Conservation (phyloP, 441 rosid species). For the Populus hybrid region DNA sequence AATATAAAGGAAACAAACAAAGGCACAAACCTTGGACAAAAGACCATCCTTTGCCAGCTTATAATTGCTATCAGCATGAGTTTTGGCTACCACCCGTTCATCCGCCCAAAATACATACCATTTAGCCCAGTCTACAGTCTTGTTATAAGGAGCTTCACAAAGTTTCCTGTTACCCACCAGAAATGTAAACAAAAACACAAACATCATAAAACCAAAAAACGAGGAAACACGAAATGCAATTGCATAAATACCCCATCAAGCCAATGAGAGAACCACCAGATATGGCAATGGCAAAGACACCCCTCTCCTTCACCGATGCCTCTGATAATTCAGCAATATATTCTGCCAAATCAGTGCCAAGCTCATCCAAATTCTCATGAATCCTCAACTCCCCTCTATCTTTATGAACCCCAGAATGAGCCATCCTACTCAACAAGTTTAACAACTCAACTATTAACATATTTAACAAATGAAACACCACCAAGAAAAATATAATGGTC, state of each 20-base stretch:
- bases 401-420: conserved; percentile 44
- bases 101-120: conserved; percentile 91
- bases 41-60: conserved; percentile 74
- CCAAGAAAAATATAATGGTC: conserved; percentile 6
- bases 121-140: conserved; percentile 84
- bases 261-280: conserved; percentile 86
- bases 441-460: conserved; percentile 20
- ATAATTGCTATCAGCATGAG: conserved; percentile 78
- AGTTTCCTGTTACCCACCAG: conserved; percentile 61
- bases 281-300: conserved; percentile 73
- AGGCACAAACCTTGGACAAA: conserved; percentile 60
- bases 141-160: conserved; percentile 74
- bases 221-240: background rate
- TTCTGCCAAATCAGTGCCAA: conserved; percentile 75
- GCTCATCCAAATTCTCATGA: conserved; percentile 72
- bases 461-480: conserved; percentile 18
- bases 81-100: conserved; percentile 80
- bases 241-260: conserved; percentile 60
- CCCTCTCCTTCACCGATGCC: conserved; percentile 75
- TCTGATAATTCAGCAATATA: conserved; percentile 81
- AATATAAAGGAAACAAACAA: background rate
- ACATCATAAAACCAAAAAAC: conserved; percentile 19
- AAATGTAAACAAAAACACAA: conserved; percentile 18
- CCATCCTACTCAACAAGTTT: conserved; percentile 41
- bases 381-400: conserved; percentile 72